Evolutionary conservation across 1,139 yeast species (phyloP), one percentile per base, ranked within the genome.

Genomic region (Groenewaldozyma auringiensis): DNA sequence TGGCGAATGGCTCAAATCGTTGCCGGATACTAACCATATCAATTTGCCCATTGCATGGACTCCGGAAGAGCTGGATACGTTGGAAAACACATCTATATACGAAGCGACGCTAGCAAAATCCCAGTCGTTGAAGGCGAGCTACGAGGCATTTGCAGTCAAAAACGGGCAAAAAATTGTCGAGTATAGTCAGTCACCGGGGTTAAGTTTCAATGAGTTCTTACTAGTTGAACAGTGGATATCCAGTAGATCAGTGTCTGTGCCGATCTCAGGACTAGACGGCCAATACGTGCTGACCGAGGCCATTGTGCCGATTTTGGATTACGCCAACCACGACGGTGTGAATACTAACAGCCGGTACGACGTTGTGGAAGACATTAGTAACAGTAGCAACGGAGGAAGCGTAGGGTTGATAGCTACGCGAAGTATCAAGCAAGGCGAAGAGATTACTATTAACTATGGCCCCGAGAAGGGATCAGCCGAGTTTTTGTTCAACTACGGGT

Each of bases 401-500:
- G 57, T 62, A 32, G 49, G 55, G 2, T 50, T 64, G 17, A 42
- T 59, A 1, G 45, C 50, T 9, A 35, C 16, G 42, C 43, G 27
- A 39, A 42, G 6, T 41, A 42, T 49, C 20, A 25, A 38, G 22
- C 37, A 32, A 4, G 55, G 51, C 40, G 40, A 22, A 31, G 68
- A 68, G 46, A 52, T 68, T n/a, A 50, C 55, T 16, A 62, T 68
- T 45, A 57, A 63, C 48, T 68, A 68, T 43, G 72, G 72, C 16
- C 56, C 57, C 3, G 60, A 54, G 9, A 62, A 61, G 49, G 63
- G 66, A 3, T 56, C 65, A 2, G 64, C 61, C 0, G 72, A 68
- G 53, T 57, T 64, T 48, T 53, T 68, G 45, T 67, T 67, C 55
- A 66, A 62, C 29, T 68, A 69, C 41, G 72, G 72, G 4, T 68